Conservation (phyloP, 31 red algal genomes). For the Odonthalia washingtoniensis region DNA sequence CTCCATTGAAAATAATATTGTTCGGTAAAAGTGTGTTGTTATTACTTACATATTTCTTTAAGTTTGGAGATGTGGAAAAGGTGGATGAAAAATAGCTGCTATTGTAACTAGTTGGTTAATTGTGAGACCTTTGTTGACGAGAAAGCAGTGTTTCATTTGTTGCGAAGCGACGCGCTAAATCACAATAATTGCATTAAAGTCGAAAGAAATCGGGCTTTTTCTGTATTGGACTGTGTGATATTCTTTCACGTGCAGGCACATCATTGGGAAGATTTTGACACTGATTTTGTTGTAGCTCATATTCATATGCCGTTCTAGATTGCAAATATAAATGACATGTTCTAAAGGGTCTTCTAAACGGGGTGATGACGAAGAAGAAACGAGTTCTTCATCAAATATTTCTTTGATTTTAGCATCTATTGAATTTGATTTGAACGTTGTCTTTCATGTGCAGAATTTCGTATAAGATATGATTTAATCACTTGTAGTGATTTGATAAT, state of each 20-base stretch:
- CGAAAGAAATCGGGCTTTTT: background rate
- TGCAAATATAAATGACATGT: too few species aligned
- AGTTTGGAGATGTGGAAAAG: conserved; percentile 52
- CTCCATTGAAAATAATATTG: background rate
- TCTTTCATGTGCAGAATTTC: too few species aligned
- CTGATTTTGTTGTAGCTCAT: too few species aligned
- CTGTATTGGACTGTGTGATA: background rate
- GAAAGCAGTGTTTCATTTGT: conserved; percentile 18
- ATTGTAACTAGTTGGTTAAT: conserved; percentile 25
- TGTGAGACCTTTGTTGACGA: conserved; percentile 49
- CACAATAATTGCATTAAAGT: background rate
- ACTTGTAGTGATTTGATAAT: too few species aligned
- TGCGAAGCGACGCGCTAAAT: conserved; percentile 28
- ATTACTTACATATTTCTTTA: conserved; percentile 54
- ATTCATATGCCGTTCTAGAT: too few species aligned
- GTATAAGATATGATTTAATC: too few species aligned
- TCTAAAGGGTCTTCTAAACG: too few species aligned
- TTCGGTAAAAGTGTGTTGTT: too few species aligned
- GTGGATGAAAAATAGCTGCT: conserved; percentile 39
- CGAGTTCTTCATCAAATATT: too few species aligned
- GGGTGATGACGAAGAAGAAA: too few species aligned
- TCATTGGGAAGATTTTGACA: background rate
- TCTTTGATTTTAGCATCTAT: too few species aligned
- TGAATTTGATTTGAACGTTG: too few species aligned
- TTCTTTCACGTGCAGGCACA: background rate